A percentile compares a stretch with the other conserved stretches of the same genome.
Conservation (phyloP, 768 basidiomycete species). For the Trametes gibbosa region DNA sequence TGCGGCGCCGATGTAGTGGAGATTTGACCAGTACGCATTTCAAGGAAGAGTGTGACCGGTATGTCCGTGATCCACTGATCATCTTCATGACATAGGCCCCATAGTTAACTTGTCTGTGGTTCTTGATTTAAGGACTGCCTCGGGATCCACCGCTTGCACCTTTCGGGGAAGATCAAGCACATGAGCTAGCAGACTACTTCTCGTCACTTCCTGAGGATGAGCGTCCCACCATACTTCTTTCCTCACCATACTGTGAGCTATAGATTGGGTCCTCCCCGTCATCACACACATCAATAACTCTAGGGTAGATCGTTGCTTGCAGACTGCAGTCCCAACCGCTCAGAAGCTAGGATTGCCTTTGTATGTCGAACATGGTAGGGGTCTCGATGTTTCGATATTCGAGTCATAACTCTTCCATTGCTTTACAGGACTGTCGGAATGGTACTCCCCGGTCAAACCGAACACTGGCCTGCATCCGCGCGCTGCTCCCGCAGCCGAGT, state of each 20-base stretch:
- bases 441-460: constrained; percentile 71
- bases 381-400: background rate
- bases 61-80: background rate
- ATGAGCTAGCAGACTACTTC: constrained; percentile 68
- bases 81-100: no score
- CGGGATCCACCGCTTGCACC: constrained; percentile 74
- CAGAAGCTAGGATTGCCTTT: constrained; percentile 63
- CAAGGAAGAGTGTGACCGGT: constrained; percentile 23
- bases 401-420: background rate
- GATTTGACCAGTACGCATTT: background rate
- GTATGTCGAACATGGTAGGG: constrained; percentile 72
- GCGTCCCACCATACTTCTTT: constrained; percentile 76
- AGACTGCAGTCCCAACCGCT: constrained; percentile 69
- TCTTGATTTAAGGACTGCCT: constrained; percentile 57
- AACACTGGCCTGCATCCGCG: constrained; percentile 76
- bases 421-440: constrained; percentile 62
- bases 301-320: constrained; percentile 72
- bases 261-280: background rate
- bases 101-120: background rate
- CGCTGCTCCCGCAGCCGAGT: constrained; percentile 52
- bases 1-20: no score
- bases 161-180: constrained; percentile 70
- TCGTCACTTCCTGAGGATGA: constrained; percentile 59
- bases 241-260: constrained; percentile 76
- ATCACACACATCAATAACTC: no score